These are phyloP conservation scores for Tulasnella sp. DNA, from an alignment of 768 basidiomycete genomes.

Conservation along the genomic window DNA sequence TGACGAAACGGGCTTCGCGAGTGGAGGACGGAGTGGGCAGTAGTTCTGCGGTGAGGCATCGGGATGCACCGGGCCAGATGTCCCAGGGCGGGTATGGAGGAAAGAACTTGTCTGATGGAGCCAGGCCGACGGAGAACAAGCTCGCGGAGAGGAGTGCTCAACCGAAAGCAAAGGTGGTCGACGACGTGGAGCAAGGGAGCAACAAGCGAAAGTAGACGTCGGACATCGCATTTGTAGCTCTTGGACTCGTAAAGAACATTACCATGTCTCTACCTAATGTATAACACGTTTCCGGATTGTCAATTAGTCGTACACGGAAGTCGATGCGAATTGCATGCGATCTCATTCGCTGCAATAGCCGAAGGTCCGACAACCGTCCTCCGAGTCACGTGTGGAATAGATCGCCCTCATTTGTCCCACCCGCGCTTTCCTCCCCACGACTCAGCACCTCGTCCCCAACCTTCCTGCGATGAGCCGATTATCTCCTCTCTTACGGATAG, in stretches of 20 bases:
- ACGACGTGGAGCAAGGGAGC: neutral
- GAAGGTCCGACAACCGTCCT: neutral
- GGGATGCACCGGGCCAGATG: conserved; percentile 4
- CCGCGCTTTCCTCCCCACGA: neutral
- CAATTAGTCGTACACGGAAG: too few species aligned
- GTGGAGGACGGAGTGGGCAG: conserved; percentile 5
- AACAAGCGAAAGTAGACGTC: neutral
- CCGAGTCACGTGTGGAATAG: neutral
- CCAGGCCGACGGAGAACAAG: conserved; percentile 3
- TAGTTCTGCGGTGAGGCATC: neutral
- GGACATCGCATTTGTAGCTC: neutral
- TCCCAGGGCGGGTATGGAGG: neutral
- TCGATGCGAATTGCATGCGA: neutral
- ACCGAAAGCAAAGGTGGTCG: neutral
- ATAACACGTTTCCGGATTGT: too few species aligned
- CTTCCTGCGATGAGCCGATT: neutral
- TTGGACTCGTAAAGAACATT: neutral
- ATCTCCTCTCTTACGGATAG: neutral
- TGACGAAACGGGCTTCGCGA: neutral
- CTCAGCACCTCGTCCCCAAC: neutral
- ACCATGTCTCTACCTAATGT: too few species aligned
- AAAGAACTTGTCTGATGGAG: neutral
- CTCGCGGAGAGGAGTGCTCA: conserved; percentile 4
- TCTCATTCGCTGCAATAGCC: neutral
- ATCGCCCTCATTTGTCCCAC: neutral